phyloP scores from a whole-genome alignment of 768 basidiomycete genomes.

The Auriculariales sp. region DNA sequence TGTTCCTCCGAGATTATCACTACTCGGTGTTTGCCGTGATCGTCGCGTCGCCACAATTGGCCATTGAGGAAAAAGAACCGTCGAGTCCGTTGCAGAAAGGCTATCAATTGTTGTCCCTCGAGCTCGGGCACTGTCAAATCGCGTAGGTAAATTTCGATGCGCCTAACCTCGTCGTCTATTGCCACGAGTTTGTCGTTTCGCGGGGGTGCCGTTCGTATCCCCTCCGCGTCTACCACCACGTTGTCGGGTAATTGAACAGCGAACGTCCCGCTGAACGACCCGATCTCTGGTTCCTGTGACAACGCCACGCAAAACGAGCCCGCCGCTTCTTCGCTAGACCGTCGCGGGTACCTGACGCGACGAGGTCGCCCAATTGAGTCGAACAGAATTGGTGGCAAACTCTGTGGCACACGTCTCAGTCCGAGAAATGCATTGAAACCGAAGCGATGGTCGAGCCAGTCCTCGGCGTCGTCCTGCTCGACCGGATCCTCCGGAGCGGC shows the following conservation, averaged over 20 bases:
- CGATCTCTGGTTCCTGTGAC: neutral
- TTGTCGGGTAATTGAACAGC: neutral
- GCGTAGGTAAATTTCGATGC: neutral
- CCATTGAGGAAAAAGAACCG: slow-evolving; percentile 11
- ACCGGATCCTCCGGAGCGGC: neutral
- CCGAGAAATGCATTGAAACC: too few relatives aligned
- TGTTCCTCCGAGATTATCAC: slow-evolving; percentile 10
- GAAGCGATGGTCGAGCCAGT: neutral
- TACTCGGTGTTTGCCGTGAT: slow-evolving; percentile 10
- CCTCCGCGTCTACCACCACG: neutral
- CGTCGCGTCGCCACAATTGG: slow-evolving; percentile 11
- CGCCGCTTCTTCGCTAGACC: too few relatives aligned
- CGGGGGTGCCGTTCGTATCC: neutral
- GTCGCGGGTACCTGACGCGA: too few relatives aligned
- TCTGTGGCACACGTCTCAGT: too few relatives aligned
- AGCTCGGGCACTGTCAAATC: neutral
- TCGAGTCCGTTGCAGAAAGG: slow-evolving; percentile 4
- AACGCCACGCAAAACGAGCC: too few relatives aligned
- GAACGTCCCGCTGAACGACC: neutral
- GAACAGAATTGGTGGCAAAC: too few relatives aligned
- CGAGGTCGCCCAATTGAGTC: too few relatives aligned
- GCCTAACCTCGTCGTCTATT: slow-evolving; percentile 12
- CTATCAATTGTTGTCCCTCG: slow-evolving; percentile 4
- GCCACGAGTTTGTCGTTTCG: neutral
- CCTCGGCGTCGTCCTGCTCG: neutral